A percentile compares a stretch with the other conserved stretches of the same genome.
Conservation (phyloP, 164 flowering plant species). For the Brasenia schreberi region DNA sequence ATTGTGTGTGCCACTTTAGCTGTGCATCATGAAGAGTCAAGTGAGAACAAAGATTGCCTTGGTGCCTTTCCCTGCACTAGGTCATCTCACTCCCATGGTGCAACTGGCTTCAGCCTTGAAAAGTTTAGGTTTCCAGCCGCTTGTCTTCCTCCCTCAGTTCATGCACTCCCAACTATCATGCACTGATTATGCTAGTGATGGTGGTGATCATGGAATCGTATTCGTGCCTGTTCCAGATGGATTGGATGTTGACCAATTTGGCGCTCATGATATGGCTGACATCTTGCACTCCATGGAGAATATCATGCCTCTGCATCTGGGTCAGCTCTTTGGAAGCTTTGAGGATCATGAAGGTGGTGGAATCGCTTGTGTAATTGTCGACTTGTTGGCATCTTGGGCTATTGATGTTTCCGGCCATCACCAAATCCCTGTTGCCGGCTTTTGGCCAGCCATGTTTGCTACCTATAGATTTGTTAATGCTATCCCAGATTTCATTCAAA, state of each 20-base stretch:
- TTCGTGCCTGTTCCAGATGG: slow-evolving; percentile 39
- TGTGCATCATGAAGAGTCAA: slow-evolving; percentile 9
- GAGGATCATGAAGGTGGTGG: slow-evolving; percentile 10
- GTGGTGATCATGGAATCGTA: slow-evolving; percentile 4
- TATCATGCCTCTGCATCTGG: slow-evolving; percentile 43
- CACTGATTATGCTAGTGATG: not conserved
- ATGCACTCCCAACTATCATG: slow-evolving; percentile 26
- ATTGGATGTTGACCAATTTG: slow-evolving; percentile 12
- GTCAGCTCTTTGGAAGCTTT: slow-evolving; percentile 16
- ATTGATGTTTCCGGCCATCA: slow-evolving; percentile 32
- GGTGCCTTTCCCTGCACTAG: slow-evolving; percentile 84
- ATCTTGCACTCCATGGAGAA: slow-evolving; percentile 54
- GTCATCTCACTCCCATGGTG: slow-evolving; percentile 82
- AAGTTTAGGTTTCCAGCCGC: slow-evolving; percentile 27
- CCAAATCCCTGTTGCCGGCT: slow-evolving; percentile 44
- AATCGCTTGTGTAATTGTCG: slow-evolving; percentile 43
- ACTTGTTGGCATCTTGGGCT: slow-evolving; percentile 71
- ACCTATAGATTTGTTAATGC: slow-evolving; percentile 40
- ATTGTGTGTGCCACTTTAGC: no score
- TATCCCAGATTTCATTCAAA: slow-evolving; percentile 43
- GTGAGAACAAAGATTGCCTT: slow-evolving; percentile 27
- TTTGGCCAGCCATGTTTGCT: slow-evolving; percentile 87
- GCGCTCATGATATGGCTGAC: slow-evolving; percentile 34
- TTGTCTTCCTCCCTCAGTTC: slow-evolving; percentile 40
- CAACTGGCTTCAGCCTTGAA: slow-evolving; percentile 33